A percentile compares a stretch with the other conserved stretches of the same genome.
These are phyloP conservation scores for Chlorokybus atmophyticus DNA, from an alignment of 139 green algal species.

Conservation along the genomic window DNA sequence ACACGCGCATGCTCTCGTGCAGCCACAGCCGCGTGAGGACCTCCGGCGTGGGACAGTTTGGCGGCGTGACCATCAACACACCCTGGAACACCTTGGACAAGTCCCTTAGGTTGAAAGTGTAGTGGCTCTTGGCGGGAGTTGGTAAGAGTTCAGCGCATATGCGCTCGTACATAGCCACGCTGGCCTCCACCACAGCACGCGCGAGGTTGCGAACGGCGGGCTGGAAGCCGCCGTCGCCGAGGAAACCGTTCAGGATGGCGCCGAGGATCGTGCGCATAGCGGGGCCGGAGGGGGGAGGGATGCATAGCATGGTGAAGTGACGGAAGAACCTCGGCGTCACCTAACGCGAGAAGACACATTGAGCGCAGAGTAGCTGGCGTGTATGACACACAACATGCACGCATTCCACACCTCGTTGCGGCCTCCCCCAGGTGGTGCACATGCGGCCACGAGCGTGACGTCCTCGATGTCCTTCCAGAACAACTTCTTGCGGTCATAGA, in stretches of 20 bases:
- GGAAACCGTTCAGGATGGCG: slow-evolving; percentile 59
- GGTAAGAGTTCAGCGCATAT: slow-evolving; percentile 39
- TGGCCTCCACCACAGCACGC: slow-evolving; percentile 48
- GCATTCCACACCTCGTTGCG: slow-evolving; percentile 56
- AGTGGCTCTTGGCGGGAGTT: slow-evolving; percentile 60
- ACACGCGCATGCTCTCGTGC: slow-evolving; percentile 65
- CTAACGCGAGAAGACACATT: no score
- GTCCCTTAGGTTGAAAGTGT: slow-evolving; percentile 72
- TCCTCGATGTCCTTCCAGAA: slow-evolving; percentile 74
- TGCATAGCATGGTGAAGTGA: slow-evolving; percentile 68
- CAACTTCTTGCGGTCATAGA: slow-evolving; percentile 72
- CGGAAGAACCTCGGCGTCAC: slow-evolving; percentile 58
- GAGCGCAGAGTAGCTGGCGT: no score
- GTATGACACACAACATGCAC: no score
- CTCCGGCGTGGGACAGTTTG: slow-evolving; percentile 32
- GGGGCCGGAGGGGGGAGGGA: slow-evolving; percentile 45
- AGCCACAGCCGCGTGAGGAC: slow-evolving; percentile 52
- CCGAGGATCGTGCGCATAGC: slow-evolving; percentile 61
- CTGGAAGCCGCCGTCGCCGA: no score
- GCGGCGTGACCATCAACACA: slow-evolving; percentile 44
- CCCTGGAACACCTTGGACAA: slow-evolving; percentile 70
- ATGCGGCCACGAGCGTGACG: slow-evolving; percentile 48
- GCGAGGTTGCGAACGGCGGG: slow-evolving; percentile 47
- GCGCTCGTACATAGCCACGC: slow-evolving; percentile 43
- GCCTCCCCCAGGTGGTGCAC: slow-evolving; percentile 58